Conservation (phyloP, 2,329 filamentous ascomycete species). For the Fusarium sp. region DNA sequence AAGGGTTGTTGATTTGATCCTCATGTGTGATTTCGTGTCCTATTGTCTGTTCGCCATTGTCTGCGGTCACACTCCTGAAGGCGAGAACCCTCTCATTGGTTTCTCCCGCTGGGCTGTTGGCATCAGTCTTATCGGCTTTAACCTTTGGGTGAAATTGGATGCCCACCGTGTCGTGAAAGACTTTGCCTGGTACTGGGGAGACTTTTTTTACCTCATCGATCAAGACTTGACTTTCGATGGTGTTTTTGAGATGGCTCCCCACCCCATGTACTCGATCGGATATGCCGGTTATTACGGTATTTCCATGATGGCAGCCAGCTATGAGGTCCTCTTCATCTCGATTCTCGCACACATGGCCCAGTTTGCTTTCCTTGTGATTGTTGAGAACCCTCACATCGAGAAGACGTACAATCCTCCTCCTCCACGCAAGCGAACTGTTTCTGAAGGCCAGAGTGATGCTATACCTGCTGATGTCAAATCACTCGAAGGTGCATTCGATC, state of each 20-base stretch:
- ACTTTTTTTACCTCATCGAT: slow-evolving; percentile 99
- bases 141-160: slow-evolving; percentile 98
- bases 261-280: slow-evolving; percentile 98
- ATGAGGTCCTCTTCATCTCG: slow-evolving; percentile 96
- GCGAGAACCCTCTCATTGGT: slow-evolving; percentile 77
- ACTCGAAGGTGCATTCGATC: slow-evolving; percentile 42
- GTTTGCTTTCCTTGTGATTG: slow-evolving; percentile 89
- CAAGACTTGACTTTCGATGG: slow-evolving; percentile 98
- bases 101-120: slow-evolving; percentile 82
- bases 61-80: slow-evolving; percentile 79
- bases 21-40: slow-evolving; percentile 98
- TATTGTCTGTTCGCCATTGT: slow-evolving; percentile 96
- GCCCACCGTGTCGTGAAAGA: slow-evolving; percentile 98
- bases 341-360: slow-evolving; percentile 94
- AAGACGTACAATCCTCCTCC: slow-evolving; percentile 95
- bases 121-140: slow-evolving; percentile 86
- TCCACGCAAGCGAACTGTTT: slow-evolving; percentile 69
- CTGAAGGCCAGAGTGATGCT: slow-evolving; percentile 50
- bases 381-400: slow-evolving; percentile 98
- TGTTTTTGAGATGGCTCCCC: slow-evolving; percentile 98
- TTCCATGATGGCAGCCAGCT: slow-evolving; percentile 97
- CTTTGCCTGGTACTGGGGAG: slow-evolving; percentile 99
- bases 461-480: slow-evolving; percentile 45
- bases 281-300: slow-evolving; percentile 99
- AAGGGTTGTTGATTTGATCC: slow-evolving; percentile 92